A percentile compares a stretch with the other conserved stretches of the same genome.
Conservation (phyloP, 257 asterid genomes). For the Echites panduratus region DNA sequence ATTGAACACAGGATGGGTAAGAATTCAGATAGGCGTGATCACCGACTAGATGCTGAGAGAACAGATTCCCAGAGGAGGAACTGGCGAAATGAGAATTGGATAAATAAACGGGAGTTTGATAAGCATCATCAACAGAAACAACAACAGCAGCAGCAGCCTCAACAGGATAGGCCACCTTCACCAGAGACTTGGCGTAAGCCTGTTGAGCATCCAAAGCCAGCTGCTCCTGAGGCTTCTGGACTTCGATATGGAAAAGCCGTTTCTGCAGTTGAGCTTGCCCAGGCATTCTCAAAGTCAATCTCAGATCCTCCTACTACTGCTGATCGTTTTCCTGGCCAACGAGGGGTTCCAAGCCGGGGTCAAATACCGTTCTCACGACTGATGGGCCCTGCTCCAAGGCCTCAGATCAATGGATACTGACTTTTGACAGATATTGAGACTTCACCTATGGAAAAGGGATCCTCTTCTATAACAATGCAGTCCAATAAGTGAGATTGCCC, state of each 20-base stretch:
- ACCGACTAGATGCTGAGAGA: conserved; percentile 47
- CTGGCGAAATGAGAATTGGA: conserved; percentile 56
- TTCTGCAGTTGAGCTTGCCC: conserved; percentile 93
- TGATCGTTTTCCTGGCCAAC: conserved; percentile 45
- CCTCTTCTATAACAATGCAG: background rate
- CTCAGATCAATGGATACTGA: conserved; percentile 90
- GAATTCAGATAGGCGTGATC: conserved; percentile 59
- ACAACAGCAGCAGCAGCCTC: too few relatives aligned
- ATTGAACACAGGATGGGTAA: conserved; percentile 39
- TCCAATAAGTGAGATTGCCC: conserved; percentile 1
- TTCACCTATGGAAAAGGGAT: conserved; percentile 1
- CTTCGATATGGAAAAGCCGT: conserved; percentile 65
- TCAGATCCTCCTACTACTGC: conserved; percentile 49
- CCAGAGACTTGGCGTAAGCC: conserved; percentile 96
- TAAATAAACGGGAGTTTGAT: conserved; percentile 46
- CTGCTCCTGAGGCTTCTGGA: conserved; percentile 35
- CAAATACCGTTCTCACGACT: conserved; percentile 80
- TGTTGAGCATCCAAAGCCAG: conserved; percentile 40
- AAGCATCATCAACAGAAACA: conserved; percentile 29
- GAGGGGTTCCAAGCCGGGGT: conserved; percentile 50
- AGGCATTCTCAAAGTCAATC: conserved; percentile 72
- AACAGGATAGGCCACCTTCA: conserved; percentile 69
- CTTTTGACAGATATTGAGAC: conserved; percentile 6
- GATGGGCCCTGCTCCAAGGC: conserved; percentile 67
- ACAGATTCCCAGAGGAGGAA: conserved; percentile 52